phyloP scores from a whole-genome alignment of 768 basidiomycete species.

The Lyophyllum decastes region DNA sequence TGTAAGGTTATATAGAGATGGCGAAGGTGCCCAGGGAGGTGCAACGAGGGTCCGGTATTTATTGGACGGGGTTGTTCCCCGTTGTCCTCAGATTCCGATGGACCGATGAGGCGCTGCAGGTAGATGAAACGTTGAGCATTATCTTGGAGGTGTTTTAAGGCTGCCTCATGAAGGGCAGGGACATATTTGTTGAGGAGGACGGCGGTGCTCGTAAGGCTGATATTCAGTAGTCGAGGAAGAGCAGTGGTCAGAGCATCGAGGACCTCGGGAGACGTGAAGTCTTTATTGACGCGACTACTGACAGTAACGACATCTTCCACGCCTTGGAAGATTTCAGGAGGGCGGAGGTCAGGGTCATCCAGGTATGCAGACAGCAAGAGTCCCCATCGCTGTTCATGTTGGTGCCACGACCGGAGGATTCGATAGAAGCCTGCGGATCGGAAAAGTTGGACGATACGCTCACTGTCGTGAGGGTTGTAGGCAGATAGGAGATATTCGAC shows the following conservation, averaged over 20 bases:
- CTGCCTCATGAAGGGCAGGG: constrained; percentile 66
- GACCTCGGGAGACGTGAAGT: constrained; percentile 57
- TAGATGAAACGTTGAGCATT: constrained; percentile 68
- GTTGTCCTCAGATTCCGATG: constrained; percentile 43
- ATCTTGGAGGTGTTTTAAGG: constrained; percentile 50
- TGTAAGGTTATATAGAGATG: constrained; percentile 72
- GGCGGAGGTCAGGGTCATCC: constrained; percentile 64
- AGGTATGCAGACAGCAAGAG: constrained; percentile 73
- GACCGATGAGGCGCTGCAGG: constrained; percentile 71
- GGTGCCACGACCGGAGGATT: constrained; percentile 82
- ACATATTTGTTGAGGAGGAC: constrained; percentile 67
- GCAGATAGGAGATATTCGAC: constrained; percentile 91
- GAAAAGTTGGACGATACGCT: constrained; percentile 68
- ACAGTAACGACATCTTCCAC: constrained; percentile 61
- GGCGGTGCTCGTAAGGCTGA: constrained; percentile 69
- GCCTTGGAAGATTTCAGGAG: constrained; percentile 63
- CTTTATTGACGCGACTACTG: constrained; percentile 48
- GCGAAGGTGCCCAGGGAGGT: constrained; percentile 52
- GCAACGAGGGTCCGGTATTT: constrained; percentile 34
- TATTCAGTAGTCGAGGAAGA: constrained; percentile 64
- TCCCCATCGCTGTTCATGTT: constrained; percentile 76
- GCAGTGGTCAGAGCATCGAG: constrained; percentile 52
- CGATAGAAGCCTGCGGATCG: constrained; percentile 87
- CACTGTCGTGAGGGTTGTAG: constrained; percentile 82
- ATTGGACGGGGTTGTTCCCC: constrained; percentile 29